Conservation (phyloP, 179 eudicot species). For the Gypsophila paniculata region DNA sequence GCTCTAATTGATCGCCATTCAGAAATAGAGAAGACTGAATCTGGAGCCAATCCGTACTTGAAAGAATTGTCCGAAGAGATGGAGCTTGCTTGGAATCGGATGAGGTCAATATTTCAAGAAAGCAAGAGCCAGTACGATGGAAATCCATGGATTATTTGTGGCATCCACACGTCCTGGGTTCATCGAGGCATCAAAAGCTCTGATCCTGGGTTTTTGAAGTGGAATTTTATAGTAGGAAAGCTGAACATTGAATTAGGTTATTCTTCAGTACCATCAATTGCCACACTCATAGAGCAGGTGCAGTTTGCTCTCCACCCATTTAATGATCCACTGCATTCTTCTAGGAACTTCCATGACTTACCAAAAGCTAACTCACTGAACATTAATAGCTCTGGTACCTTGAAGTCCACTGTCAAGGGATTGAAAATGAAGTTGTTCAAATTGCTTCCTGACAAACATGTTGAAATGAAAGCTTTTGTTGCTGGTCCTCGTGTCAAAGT, state of each 20-base stretch:
- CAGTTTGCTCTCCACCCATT: constrained; percentile 33
- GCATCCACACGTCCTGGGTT: constrained; percentile 37
- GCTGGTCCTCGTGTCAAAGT: constrained; percentile 59
- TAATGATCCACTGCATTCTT: constrained; percentile 29
- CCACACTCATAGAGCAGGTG: constrained; percentile 46
- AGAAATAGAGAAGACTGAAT: constrained; percentile 28
- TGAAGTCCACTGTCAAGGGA: constrained; percentile 34
- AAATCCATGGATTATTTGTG: constrained; percentile 64
- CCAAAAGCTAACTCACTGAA: constrained; percentile 24
- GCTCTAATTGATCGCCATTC: constrained; percentile 32
- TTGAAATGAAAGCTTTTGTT: constrained; percentile 54
- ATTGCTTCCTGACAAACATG: constrained; percentile 55
- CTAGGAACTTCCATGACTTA: constrained; percentile 29
- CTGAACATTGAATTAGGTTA: constrained; percentile 53
- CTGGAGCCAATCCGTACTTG: constrained; percentile 33
- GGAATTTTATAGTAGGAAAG: constrained; percentile 59
- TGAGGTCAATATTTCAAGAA: constrained; percentile 39
- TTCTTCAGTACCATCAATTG: constrained; percentile 37
- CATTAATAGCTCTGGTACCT: constrained; percentile 24
- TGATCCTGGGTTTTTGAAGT: constrained; percentile 44
- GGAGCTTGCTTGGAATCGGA: constrained; percentile 50
- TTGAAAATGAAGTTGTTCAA: constrained; percentile 40
- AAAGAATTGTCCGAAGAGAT: constrained; percentile 40
- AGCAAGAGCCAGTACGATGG: constrained; percentile 25
- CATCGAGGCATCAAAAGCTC: constrained; percentile 35